Percentiles rank a stretch among this genome's conserved stretches.
Conservation (phyloP, 257 asterid species). For the Scutellaria minor region DNA sequence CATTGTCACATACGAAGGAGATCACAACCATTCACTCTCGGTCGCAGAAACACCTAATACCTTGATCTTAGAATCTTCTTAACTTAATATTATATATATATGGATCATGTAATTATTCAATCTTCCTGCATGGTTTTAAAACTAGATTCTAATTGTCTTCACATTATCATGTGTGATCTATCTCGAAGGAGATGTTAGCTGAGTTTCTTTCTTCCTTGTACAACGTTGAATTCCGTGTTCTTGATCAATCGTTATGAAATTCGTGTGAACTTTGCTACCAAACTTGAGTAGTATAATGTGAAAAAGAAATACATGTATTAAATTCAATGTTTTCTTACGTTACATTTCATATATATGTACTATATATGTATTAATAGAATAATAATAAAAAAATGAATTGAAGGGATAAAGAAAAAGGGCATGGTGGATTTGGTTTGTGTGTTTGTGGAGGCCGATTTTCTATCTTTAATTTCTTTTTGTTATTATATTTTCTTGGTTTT, state of each 20-base stretch:
- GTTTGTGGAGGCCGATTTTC: neutral
- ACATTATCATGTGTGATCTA: slow-evolving; percentile 23
- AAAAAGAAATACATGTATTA: neutral
- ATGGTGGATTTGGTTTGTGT: slow-evolving; percentile 46
- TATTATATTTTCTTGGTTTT: slow-evolving; percentile 21
- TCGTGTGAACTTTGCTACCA: slow-evolving; percentile 18
- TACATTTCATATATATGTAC: neutral
- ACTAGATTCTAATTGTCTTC: neutral
- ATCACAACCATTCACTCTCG: slow-evolving; percentile 69
- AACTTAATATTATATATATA: slow-evolving; percentile 1
- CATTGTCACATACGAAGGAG: slow-evolving; percentile 89
- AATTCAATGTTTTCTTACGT: neutral
- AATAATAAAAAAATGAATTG: neutral
- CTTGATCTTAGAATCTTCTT: slow-evolving; percentile 78
- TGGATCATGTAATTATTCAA: slow-evolving; percentile 9
- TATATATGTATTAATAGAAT: neutral
- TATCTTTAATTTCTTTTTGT: neutral
- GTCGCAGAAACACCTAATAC: slow-evolving; percentile 55
- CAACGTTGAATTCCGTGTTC: neutral
- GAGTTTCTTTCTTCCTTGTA: slow-evolving; percentile 22
- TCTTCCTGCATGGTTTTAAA: neutral
- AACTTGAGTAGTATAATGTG: neutral
- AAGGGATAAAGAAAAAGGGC: neutral
- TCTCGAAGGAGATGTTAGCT: slow-evolving; percentile 56
- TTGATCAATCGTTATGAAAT: neutral